phyloP scores from a whole-genome alignment of 2,329 filamentous ascomycete species.

The Alternaria triticina region DNA sequence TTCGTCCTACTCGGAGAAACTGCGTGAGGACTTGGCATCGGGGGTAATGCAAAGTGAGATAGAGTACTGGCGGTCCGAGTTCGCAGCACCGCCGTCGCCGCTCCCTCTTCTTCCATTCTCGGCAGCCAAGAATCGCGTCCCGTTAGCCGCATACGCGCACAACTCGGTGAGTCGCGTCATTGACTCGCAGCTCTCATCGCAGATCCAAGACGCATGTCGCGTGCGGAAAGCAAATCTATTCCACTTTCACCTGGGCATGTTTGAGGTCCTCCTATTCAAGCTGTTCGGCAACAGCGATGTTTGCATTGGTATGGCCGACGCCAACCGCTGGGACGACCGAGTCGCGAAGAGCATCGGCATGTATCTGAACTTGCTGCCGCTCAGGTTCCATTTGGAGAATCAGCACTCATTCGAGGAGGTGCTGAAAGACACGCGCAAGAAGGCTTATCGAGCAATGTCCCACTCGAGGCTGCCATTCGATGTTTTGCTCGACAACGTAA shows the following conservation, averaged over 20 bases:
- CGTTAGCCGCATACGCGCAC: not conserved
- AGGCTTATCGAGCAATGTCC: conserved; percentile 47
- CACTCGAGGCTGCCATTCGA: conserved; percentile 59
- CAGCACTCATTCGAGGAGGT: conserved; percentile 35
- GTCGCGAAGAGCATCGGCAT: conserved; percentile 51
- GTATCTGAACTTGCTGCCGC: conserved; percentile 58
- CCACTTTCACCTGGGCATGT: conserved; percentile 47
- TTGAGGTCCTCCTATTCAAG: conserved; percentile 34
- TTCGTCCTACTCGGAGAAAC: not conserved
- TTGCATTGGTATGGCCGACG: conserved; percentile 58
- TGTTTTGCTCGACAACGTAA: conserved; percentile 54
- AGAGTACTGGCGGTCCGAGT: not conserved
- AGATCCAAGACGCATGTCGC: not conserved
- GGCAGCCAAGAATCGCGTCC: not conserved
- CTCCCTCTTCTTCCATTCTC: not conserved
- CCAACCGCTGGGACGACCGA: conserved; percentile 46
- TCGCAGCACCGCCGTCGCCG: not conserved
- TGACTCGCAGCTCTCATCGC: not conserved
- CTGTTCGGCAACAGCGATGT: conserved; percentile 40
- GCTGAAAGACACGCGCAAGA: conserved; percentile 32
- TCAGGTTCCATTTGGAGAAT: conserved; percentile 45
- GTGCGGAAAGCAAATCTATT: not conserved
- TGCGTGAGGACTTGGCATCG: not conserved
- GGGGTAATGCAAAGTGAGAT: not conserved
- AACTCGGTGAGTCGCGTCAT: not conserved